These are phyloP conservation scores for Vitis rupestris DNA, from an alignment of 164 flowering plant genomes.

Conservation along the genomic window DNA sequence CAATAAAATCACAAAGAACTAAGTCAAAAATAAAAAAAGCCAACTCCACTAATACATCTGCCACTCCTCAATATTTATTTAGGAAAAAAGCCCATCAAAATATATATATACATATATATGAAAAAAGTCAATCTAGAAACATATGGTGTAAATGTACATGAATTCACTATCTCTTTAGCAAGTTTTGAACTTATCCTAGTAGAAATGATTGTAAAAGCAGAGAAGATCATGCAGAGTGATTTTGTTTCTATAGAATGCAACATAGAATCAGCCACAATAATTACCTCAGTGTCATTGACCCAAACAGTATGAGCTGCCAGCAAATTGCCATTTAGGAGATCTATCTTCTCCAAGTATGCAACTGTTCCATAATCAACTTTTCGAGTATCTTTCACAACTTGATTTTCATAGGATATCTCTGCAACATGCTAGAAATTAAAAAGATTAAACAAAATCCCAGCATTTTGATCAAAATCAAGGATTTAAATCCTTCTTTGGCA, in stretches of 20 bases:
- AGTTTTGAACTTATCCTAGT: not conserved
- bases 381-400: slow-evolving; percentile 47
- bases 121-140: too few species aligned
- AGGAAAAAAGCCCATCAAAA: too few species aligned
- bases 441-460: slow-evolving; percentile 3
- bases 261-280: not conserved
- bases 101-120: too few species aligned
- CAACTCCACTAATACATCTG: too few species aligned
- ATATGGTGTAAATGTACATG: too few species aligned
- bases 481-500: not conserved
- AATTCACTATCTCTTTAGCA: too few species aligned
- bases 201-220: not conserved
- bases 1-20: too few species aligned
- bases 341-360: slow-evolving; percentile 72
- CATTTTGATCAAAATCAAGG: not conserved
- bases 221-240: not conserved
- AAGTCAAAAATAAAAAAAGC: too few species aligned
- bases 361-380: slow-evolving; percentile 85
- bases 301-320: slow-evolving; percentile 88
- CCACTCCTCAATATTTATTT: too few species aligned
- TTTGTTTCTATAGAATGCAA: not conserved
- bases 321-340: slow-evolving; percentile 58
- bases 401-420: slow-evolving; percentile 83
- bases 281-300: slow-evolving; percentile 73
- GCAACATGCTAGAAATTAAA: slow-evolving; percentile 68